Percentiles rank a stretch among this genome's conserved stretches.
Conservation (phyloP, 176 grass and related monocot species). For the Poa pratensis region DNA sequence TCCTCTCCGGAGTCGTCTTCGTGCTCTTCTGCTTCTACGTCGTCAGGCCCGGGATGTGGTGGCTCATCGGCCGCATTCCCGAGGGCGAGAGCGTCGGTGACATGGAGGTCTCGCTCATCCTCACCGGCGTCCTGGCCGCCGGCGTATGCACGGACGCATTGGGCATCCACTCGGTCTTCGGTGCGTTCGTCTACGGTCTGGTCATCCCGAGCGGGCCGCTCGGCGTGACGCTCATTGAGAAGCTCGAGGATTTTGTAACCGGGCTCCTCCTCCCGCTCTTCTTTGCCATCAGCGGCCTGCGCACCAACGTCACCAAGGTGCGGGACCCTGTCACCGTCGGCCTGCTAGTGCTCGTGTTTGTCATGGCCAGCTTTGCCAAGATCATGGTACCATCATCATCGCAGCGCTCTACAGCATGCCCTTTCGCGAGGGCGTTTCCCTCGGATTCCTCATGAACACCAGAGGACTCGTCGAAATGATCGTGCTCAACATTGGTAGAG, state of each 20-base stretch:
- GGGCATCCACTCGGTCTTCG: constrained; percentile 74
- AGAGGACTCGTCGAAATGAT: constrained; percentile 74
- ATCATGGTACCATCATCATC: constrained; percentile 66
- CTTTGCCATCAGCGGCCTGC: constrained; percentile 69
- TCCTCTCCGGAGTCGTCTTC: constrained; percentile 57
- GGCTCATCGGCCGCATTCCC: constrained; percentile 63
- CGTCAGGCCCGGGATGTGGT: constrained; percentile 73
- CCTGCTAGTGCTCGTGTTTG: constrained; percentile 63
- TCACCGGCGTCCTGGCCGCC: constrained; percentile 69
- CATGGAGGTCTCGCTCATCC: constrained; percentile 66
- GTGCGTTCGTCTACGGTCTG: constrained; percentile 79
- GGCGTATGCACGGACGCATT: constrained; percentile 67
- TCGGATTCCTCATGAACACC: constrained; percentile 85
- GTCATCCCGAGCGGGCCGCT: constrained; percentile 69
- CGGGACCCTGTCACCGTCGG: constrained; percentile 49
- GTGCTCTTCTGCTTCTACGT: constrained; percentile 72
- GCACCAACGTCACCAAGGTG: constrained; percentile 54
- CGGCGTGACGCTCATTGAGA: constrained; percentile 60
- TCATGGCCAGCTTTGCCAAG: constrained; percentile 74
- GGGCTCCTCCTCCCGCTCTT: constrained; percentile 69
- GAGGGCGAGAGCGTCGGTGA: constrained; percentile 68
- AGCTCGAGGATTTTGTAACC: constrained; percentile 77
- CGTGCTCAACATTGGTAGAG: constrained; percentile 77
- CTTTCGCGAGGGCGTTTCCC: constrained; percentile 65
- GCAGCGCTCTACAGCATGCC: constrained; percentile 63